phyloP scores from a whole-genome alignment of 2,329 filamentous ascomycete genomes.

The Penicillium sp. region DNA sequence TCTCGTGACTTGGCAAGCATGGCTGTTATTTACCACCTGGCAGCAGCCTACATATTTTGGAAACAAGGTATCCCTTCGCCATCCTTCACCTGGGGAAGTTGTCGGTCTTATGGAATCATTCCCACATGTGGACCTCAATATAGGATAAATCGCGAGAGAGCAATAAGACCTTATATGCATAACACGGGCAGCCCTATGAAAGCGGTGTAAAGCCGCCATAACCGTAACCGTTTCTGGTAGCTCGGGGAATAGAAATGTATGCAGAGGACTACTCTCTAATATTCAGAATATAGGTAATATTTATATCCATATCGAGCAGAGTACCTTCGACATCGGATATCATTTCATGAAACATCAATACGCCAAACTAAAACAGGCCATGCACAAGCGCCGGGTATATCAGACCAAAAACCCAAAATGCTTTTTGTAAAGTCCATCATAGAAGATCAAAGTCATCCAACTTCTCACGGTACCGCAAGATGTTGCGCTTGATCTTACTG shows the following conservation, averaged over 20 bases:
- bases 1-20: no score
- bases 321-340: constrained; percentile 1
- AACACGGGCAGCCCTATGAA: no score
- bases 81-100: no score
- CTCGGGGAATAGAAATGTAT: background rate
- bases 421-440: constrained; percentile 43
- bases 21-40: no score
- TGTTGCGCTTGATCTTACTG: constrained; percentile 95
- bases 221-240: no score
- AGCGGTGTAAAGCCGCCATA: no score
- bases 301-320: background rate
- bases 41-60: no score
- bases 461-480: constrained; percentile 91
- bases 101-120: no score
- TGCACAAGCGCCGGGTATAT: constrained; percentile 28
- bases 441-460: constrained; percentile 93
- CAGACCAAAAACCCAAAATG: constrained; percentile 22
- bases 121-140: no score
- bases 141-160: no score
- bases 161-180: no score
- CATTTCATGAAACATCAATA: constrained; percentile 8
- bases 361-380: constrained; percentile 14
- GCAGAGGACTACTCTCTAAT: background rate
- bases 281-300: background rate
- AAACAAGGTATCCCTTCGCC: no score